Evolutionary conservation across 805 yeast species (phyloP), one percentile per base, ranked within the genome.

Genomic region (Metschnikowia peoriensis): DNA sequence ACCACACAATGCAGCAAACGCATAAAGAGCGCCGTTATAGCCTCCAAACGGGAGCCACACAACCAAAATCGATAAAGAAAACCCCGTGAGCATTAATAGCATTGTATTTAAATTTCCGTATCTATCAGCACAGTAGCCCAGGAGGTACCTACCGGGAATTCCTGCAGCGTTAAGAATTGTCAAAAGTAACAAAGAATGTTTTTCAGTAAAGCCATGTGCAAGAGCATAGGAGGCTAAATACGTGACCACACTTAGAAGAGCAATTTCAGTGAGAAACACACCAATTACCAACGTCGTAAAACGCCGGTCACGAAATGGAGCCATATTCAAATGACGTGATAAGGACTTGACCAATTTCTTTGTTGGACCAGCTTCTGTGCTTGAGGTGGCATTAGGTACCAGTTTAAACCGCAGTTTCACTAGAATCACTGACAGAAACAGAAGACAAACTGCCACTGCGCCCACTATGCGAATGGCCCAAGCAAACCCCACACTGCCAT

Each of bases 41-140:
- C 63, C 52, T 0, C 89, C 90, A 50, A 84, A 79, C 1, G 92
- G 91, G 17, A 85, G 66, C 91, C 91, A 85, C n/a, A 86, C 60
- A 0, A 75, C 72, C 45, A 86, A 69, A 2, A 81, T 73, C 16
- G 81, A 65, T 0, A 84, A 11, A 1, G 77, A 68, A n/a, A 80
- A 70, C 7, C 81, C 67, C 2, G 65, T 35, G n/a, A 79, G 64
- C 70, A 83, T 76, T 2, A 72, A 42, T 10, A 75, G 65, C 79
- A 83, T 80, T 49, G 83, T 75, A 61, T 84, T 85, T 65, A 78
- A 83, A 22, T 78, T 72, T 3, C 90, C 90, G 45, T 72, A 58
- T 32, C 62, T 61, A 60, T 83, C 88, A 2, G 88, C 84, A 4
- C 76, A 53, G 46, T 70, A 65, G 3, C 86, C 87, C 0, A 88